Percentiles rank a stretch among this genome's conserved stretches.
These are phyloP conservation scores for Annulohypoxylon nitens DNA, from an alignment of 495 filamentous ascomycete genomes.

Conservation along the genomic window DNA sequence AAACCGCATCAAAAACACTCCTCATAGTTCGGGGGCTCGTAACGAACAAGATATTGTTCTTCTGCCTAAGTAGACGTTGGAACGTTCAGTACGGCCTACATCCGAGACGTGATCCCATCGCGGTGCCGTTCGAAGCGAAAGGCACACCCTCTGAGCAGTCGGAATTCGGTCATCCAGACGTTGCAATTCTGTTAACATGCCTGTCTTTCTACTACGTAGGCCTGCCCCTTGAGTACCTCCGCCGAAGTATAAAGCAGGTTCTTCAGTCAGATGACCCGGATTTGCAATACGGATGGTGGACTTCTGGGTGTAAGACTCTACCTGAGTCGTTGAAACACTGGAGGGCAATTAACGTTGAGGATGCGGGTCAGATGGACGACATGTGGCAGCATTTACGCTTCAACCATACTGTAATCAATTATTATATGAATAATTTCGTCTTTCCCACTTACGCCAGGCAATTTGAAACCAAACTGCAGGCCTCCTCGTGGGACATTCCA, in stretches of 20 bases:
- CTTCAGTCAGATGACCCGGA: conserved; percentile 66
- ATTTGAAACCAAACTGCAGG: conserved; percentile 66
- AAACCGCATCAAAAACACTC: conserved; percentile 49
- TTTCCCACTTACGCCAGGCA: conserved; percentile 67
- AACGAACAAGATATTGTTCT: conserved; percentile 54
- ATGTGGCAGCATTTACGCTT: conserved; percentile 57
- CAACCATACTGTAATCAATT: conserved; percentile 59
- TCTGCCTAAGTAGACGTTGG: conserved; percentile 58
- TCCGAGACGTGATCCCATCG: conserved; percentile 57
- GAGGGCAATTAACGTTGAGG: conserved; percentile 66
- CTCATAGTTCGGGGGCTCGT: conserved; percentile 60
- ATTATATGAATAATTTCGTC: conserved; percentile 67
- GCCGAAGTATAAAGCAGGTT: conserved; percentile 56
- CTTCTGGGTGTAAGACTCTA: conserved; percentile 49
- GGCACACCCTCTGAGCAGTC: conserved; percentile 64
- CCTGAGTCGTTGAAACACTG: conserved; percentile 59
- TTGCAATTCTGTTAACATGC: conserved; percentile 67
- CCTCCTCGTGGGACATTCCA: conserved; percentile 68
- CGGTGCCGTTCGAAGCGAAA: conserved; percentile 66
- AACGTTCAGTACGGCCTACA: conserved; percentile 62
- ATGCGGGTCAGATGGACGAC: conserved; percentile 59
- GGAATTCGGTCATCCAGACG: conserved; percentile 69
- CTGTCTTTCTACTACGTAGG: conserved; percentile 67
- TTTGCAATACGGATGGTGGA: conserved; percentile 63
- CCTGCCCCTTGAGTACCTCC: conserved; percentile 55